These are phyloP conservation scores for Friedmanniomyces simplex DNA, from an alignment of 495 filamentous ascomycete species.

Conservation along the genomic window DNA sequence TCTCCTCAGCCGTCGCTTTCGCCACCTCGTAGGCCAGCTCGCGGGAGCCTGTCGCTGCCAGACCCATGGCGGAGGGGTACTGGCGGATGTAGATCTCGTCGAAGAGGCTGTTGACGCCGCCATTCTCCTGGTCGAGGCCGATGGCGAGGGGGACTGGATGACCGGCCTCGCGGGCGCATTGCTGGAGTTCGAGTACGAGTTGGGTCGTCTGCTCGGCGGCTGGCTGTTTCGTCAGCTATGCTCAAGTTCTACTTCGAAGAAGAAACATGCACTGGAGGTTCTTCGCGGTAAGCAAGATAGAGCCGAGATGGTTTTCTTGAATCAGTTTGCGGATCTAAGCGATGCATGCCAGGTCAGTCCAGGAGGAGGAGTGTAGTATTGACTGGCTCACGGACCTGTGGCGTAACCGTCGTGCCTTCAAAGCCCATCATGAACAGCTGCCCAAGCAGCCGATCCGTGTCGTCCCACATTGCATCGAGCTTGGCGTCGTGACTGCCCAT, in stretches of 20 bases:
- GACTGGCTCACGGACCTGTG: neutral
- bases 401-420: constrained; percentile 75
- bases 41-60: constrained; percentile 72
- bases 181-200: constrained; percentile 76
- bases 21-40: constrained; percentile 71
- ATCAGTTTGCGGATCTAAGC: constrained; percentile 77
- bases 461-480: constrained; percentile 60
- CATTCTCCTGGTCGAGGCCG: constrained; percentile 87
- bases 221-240: constrained; percentile 28
- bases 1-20: constrained; percentile 76
- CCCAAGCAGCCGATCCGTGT: constrained; percentile 61
- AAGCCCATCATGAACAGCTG: constrained; percentile 95
- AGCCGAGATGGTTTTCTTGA: constrained; percentile 71
- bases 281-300: constrained; percentile 78
- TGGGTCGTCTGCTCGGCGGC: constrained; percentile 74
- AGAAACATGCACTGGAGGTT: constrained; percentile 67
- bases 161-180: constrained; percentile 73
- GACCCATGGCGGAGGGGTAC: constrained; percentile 84
- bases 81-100: constrained; percentile 86
- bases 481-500: constrained; percentile 34
- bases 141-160: constrained; percentile 78
- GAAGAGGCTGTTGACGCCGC: constrained; percentile 85
- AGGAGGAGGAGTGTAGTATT: neutral
- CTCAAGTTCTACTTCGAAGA: neutral
- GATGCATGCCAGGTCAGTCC: neutral